A percentile compares a stretch with the other conserved stretches of the same genome.
These are phyloP conservation scores for Geosmithia putterillii DNA, from an alignment of 2,329 filamentous ascomycete species.

Conservation along the genomic window DNA sequence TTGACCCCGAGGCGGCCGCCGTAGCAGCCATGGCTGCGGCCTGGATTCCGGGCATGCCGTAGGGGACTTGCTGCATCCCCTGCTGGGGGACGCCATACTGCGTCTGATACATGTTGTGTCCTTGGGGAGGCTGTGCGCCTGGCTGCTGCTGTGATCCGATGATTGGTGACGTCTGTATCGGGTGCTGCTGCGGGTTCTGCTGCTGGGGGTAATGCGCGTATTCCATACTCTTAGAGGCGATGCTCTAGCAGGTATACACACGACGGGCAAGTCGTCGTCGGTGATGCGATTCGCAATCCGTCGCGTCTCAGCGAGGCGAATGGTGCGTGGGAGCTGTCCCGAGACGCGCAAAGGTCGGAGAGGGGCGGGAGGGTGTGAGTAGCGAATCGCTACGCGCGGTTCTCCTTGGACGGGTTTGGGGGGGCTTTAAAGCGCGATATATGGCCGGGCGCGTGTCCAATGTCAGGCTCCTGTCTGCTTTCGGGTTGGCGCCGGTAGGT, in stretches of 20 bases:
- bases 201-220: slow-evolving; percentile 62
- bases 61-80: slow-evolving; percentile 53
- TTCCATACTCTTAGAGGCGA: slow-evolving; percentile 49
- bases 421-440: slow-evolving; percentile 1
- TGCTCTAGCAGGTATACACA: slow-evolving; percentile 4
- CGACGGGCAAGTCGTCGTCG: not conserved
- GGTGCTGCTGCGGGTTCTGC: slow-evolving; percentile 56
- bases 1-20: slow-evolving; percentile 77
- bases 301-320: slow-evolving; percentile 2
- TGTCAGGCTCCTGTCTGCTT: slow-evolving; percentile 1
- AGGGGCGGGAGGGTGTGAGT: slow-evolving; percentile 2
- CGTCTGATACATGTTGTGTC: slow-evolving; percentile 70
- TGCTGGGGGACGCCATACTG: slow-evolving; percentile 62
- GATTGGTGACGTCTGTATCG: slow-evolving; percentile 66
- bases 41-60: slow-evolving; percentile 72
- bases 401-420: slow-evolving; percentile 1
- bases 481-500: slow-evolving; percentile 2
- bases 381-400: slow-evolving; percentile 6
- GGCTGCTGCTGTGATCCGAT: slow-evolving; percentile 61
- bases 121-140: slow-evolving; percentile 37
- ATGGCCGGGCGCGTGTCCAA: slow-evolving; percentile 2
- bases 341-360: not conserved
- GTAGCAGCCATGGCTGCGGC: slow-evolving; percentile 88
- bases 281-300: slow-evolving; percentile 15
- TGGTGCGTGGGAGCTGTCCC: not conserved